Evolutionary conservation across 495 filamentous ascomycete species (phyloP).

Genomic region (Neurospora sp.): DNA sequence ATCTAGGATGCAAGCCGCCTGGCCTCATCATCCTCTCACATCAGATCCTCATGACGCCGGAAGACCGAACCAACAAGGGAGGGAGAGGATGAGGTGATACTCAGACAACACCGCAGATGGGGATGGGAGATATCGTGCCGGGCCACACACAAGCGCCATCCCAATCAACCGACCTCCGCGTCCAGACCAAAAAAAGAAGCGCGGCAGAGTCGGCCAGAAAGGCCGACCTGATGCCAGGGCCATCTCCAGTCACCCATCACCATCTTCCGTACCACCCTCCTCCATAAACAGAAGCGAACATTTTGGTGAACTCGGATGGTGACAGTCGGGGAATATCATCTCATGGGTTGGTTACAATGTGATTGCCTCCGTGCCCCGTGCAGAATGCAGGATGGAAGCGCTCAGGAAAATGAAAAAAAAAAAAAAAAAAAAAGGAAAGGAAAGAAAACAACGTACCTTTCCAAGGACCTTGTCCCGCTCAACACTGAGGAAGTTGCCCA

Average conservation of each 20-base stretch:
- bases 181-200: not conserved
- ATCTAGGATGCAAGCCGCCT: not conserved
- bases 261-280: not conserved
- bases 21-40: not conserved
- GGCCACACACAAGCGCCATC: not conserved
- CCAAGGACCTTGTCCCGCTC: slow-evolving; percentile 81
- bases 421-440: slow-evolving; percentile 10
- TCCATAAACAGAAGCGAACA: not conserved
- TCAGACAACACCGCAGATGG: not conserved
- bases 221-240: not conserved
- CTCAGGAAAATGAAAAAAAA: slow-evolving; percentile 1
- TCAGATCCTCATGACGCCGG: not conserved
- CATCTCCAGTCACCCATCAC: not conserved
- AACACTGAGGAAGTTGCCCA: slow-evolving; percentile 74
- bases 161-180: not conserved
- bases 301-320: not conserved
- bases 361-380: not conserved
- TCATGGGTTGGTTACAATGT: not conserved
- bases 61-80: not conserved
- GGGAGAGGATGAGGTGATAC: not conserved
- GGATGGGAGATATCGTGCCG: not conserved
- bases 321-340: not conserved
- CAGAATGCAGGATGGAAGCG: not conserved
- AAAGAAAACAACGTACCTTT: slow-evolving; percentile 42
- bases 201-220: not conserved